These are phyloP conservation scores for Exophiala mesophila DNA, from an alignment of 2,329 filamentous ascomycete genomes.

Conservation along the genomic window DNA sequence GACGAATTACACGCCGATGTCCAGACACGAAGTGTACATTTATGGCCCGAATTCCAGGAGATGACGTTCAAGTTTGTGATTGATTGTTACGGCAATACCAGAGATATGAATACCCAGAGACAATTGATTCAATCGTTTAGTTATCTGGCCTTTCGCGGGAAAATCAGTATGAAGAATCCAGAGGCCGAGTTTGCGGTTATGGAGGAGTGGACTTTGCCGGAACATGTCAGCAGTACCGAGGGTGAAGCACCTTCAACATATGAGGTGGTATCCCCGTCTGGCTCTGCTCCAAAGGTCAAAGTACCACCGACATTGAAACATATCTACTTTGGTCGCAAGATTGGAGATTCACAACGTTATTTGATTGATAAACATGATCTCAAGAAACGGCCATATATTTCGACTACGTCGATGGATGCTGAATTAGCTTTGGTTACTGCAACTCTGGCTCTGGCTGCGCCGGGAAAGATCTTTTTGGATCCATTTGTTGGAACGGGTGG, in stretches of 20 bases:
- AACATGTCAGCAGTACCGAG: not conserved
- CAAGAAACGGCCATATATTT: slow-evolving; percentile 90
- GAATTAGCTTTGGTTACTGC: slow-evolving; percentile 88
- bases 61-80: slow-evolving; percentile 77
- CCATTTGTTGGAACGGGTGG: slow-evolving; percentile 94
- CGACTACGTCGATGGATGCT: slow-evolving; percentile 95
- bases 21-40: slow-evolving; percentile 51
- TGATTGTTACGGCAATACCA: slow-evolving; percentile 74
- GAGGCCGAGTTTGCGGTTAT: slow-evolving; percentile 74
- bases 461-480: slow-evolving; percentile 85
- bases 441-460: slow-evolving; percentile 76
- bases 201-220: slow-evolving; percentile 64
- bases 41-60: slow-evolving; percentile 63
- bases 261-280: not conserved
- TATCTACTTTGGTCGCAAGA: slow-evolving; percentile 67
- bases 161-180: slow-evolving; percentile 68
- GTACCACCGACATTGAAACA: slow-evolving; percentile 47
- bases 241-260: not conserved
- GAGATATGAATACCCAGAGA: slow-evolving; percentile 58
- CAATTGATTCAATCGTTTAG: slow-evolving; percentile 75
- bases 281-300: slow-evolving; percentile 33
- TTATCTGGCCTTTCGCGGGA: slow-evolving; percentile 72
- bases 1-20: slow-evolving; percentile 64
- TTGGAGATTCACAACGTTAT: slow-evolving; percentile 64
- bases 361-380: slow-evolving; percentile 72